These are phyloP conservation scores for Scytalidium lignicola DNA, from an alignment of 2,329 filamentous ascomycete genomes.

Conservation along the genomic window DNA sequence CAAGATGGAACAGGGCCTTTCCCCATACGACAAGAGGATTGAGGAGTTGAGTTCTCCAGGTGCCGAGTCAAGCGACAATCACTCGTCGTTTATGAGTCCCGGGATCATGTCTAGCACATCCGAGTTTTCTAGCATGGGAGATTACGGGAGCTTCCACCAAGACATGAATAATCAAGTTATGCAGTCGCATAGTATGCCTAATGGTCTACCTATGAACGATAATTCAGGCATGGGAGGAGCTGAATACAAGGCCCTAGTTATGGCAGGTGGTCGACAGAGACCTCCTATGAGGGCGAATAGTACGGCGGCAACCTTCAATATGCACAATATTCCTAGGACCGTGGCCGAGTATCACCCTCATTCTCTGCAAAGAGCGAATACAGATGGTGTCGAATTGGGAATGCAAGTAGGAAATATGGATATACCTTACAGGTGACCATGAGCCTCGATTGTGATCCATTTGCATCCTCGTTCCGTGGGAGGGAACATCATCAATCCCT, in stretches of 20 bases:
- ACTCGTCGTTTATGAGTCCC: conserved; percentile 18
- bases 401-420: conserved; percentile 3
- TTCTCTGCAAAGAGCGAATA: conserved; percentile 16
- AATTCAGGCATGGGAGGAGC: conserved; percentile 1
- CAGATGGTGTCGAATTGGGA: conserved; percentile 7
- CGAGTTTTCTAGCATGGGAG: conserved; percentile 18
- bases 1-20: conserved; percentile 22
- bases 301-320: conserved; percentile 15
- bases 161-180: conserved; percentile 15
- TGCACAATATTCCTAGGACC: conserved; percentile 19
- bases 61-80: conserved; percentile 11
- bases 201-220: conserved; percentile 1
- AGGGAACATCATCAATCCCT: too few species aligned
- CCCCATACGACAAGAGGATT: conserved; percentile 20
- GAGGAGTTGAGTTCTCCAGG: conserved; percentile 22
- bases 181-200: conserved; percentile 6
- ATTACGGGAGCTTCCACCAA: conserved; percentile 14
- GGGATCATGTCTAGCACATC: conserved; percentile 18
- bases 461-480: too few species aligned
- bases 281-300: conserved; percentile 18
- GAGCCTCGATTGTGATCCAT: background rate
- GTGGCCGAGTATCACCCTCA: conserved; percentile 17
- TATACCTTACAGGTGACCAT: conserved; percentile 10
- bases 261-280: conserved; percentile 10
- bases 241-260: conserved; percentile 8